A percentile compares a stretch with the other conserved stretches of the same genome.
Evolutionary conservation across 1,284 basidiomycete genomes (phyloP).

Genomic region (Ustilago curta): DNA sequence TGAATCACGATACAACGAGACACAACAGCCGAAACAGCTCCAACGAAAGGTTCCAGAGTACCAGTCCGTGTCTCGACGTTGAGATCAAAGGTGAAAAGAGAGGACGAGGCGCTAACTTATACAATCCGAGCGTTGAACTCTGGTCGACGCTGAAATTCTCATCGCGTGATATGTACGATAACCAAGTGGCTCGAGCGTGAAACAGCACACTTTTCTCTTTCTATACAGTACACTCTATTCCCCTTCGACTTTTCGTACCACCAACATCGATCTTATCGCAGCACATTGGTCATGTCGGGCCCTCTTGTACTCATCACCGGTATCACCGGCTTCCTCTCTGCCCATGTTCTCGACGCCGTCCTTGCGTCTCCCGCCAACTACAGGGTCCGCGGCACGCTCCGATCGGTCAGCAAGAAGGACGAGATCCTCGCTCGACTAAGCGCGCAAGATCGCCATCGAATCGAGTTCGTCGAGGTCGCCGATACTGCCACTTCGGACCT

Average conservation of each 20-base stretch:
- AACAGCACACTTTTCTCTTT: not conserved
- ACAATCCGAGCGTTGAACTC: too few relatives aligned
- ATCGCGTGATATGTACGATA: too few relatives aligned
- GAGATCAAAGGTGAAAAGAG: too few relatives aligned
- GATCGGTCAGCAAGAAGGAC: constrained; percentile 54
- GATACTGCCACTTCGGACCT: constrained; percentile 68
- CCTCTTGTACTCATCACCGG: constrained; percentile 60
- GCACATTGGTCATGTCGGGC: constrained; percentile 23
- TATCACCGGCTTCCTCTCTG: constrained; percentile 61
- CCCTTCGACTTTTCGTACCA: too few relatives aligned
- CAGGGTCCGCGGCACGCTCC: constrained; percentile 60
- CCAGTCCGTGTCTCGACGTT: too few relatives aligned
- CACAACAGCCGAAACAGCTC: too few relatives aligned
- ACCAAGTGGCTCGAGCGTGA: constrained; percentile 6
- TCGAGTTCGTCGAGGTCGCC: constrained; percentile 63
- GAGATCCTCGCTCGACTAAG: constrained; percentile 49
- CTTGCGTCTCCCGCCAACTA: constrained; percentile 55
- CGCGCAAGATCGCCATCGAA: constrained; percentile 38
- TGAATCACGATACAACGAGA: too few relatives aligned
- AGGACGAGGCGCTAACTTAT: too few relatives aligned
- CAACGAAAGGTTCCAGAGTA: too few relatives aligned
- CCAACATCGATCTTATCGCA: not conserved
- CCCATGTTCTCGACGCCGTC: constrained; percentile 57
- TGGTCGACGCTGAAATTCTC: too few relatives aligned
- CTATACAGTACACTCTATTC: too few relatives aligned